Conservation (phyloP, 495 filamentous ascomycete genomes). For the Aspergillus egyptiacus region DNA sequence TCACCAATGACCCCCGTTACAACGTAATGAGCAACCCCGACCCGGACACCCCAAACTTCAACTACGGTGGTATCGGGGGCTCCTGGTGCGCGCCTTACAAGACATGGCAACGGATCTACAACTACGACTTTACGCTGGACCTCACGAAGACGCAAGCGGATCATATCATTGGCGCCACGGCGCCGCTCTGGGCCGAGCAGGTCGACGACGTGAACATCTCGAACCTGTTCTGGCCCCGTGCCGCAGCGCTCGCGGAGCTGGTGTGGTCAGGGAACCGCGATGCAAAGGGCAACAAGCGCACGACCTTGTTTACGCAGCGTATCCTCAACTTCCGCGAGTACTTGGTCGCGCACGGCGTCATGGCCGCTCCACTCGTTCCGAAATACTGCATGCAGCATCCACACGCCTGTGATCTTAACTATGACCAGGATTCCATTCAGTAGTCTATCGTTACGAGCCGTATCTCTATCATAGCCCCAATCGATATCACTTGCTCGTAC, state of each 20-base stretch:
- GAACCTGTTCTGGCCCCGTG: conserved; percentile 48
- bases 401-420: conserved; percentile 50
- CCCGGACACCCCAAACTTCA: conserved; percentile 41
- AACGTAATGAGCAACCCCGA: conserved; percentile 45
- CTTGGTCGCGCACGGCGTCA: conserved; percentile 47
- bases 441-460: too few species aligned
- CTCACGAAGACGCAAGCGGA: conserved; percentile 39
- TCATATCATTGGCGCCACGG: conserved; percentile 45
- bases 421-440: conserved; percentile 40
- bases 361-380: conserved; percentile 42
- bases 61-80: conserved; percentile 49
- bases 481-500: neutral
- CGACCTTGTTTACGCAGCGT: conserved; percentile 47
- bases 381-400: conserved; percentile 53
- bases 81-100: conserved; percentile 56
- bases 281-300: conserved; percentile 40
- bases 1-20: conserved; percentile 51
- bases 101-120: conserved; percentile 57
- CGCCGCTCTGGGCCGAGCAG: conserved; percentile 51
- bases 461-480: too few species aligned
- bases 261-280: conserved; percentile 52
- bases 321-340: conserved; percentile 55
- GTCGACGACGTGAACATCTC: conserved; percentile 48
- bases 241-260: conserved; percentile 49
- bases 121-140: conserved; percentile 51